Percentiles rank a stretch among this genome's conserved stretches.
Evolutionary conservation across 805 yeast genomes (phyloP).

Genomic region (Komagataella pastoris): DNA sequence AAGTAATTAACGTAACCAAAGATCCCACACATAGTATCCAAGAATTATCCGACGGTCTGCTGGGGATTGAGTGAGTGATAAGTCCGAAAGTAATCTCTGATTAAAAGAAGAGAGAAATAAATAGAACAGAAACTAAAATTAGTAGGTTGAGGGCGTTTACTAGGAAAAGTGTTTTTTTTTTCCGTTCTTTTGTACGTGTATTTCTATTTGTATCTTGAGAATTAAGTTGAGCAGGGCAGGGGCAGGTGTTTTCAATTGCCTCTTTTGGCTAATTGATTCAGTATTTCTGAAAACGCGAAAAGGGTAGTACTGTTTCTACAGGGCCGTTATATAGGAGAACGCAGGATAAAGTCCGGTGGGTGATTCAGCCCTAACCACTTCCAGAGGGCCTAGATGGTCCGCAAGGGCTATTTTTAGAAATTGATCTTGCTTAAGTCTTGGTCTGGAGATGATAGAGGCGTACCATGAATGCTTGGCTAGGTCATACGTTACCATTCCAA

Average conservation of each 20-base stretch:
- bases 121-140: neutral
- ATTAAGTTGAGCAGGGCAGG: neutral
- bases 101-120: neutral
- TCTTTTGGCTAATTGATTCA: neutral
- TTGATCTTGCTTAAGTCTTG: neutral
- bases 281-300: neutral
- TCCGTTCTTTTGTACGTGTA: neutral
- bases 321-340: neutral
- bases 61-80: neutral
- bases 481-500: neutral
- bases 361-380: neutral
- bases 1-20: slow-evolving; percentile 95
- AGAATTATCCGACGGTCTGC: neutral
- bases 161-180: neutral
- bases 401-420: neutral
- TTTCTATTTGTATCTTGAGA: neutral
- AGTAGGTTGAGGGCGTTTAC: neutral
- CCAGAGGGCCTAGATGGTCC: neutral
- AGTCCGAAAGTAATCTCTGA: neutral
- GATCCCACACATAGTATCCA: slow-evolving; percentile 52
- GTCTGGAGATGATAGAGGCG: neutral
- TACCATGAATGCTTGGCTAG: neutral
- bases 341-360: neutral
- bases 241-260: neutral
- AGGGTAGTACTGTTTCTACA: neutral